Evolutionary conservation across 1,284 basidiomycete genomes (phyloP), one percentile per base, ranked within the genome.

Genomic region (Malassezia brasiliensis): DNA sequence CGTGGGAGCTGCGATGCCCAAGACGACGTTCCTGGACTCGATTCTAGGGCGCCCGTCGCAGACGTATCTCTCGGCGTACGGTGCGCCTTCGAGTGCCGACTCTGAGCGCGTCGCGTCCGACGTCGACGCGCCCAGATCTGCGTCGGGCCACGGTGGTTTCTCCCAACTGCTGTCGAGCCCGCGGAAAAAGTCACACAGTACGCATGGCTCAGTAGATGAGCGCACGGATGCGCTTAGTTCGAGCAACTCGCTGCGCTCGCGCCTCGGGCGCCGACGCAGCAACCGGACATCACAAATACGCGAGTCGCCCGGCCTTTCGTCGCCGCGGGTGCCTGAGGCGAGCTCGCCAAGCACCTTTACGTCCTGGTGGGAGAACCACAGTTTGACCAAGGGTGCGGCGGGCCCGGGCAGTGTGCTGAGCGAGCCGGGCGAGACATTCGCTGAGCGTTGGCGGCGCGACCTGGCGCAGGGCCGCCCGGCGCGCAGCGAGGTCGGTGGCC

Each of bases 11-110:
- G 38, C 42, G 28, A 73, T 73, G 71, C 44, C 66, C 8, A 62
- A 62, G 52, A 47, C 59, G 32, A 67, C 66, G 45, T 65, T 74
- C 48, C 56, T 74, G 56, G 68, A 71, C 46, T 56, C 58, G 35
- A 72, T 74, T 52, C 66, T 74, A 28, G 68, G 72, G 31, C 64
- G 71, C 49, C 71, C 71, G 37, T 71, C 70, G 3, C 71, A 74
- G 57, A 64, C 53, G 36, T 74, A 74, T 41, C 30, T 30, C 20
- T 19, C 40, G 40, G 58, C 64, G 31, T 9, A 36, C 30, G 34
- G 5, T 5, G 20, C 22, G 12, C 25, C 46, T 10, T 6, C 31
- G 30, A 25, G 45, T 25, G 19, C 17, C 2, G 45, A 14, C 11
- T 7, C 31, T 3, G 45, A 32, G 35, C 30, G 45, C 25, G 34